Evolutionary conservation across 169 alveolate species (phyloP).

Genomic region (Cryptosporidium viatorum): DNA sequence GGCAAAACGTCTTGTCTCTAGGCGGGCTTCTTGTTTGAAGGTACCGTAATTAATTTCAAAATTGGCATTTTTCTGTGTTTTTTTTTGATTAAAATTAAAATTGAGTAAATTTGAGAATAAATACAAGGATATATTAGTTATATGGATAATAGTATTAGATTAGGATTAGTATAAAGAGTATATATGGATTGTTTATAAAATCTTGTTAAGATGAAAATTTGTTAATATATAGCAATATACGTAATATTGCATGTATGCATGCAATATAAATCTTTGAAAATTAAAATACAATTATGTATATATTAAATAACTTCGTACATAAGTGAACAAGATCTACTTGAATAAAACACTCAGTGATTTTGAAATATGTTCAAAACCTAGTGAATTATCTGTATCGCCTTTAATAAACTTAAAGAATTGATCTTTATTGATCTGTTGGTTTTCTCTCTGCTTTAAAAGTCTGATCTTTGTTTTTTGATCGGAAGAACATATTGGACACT

Average conservation of each 20-base stretch:
- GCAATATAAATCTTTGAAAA: background rate
- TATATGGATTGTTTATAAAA: no score
- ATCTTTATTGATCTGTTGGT: constrained; percentile 46
- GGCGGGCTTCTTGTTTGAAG: background rate
- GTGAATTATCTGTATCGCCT: constrained; percentile 40
- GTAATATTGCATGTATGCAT: background rate
- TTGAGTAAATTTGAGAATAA: no score
- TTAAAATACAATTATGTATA: background rate
- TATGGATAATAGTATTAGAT: no score
- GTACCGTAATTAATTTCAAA: background rate
- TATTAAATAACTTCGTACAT: background rate
- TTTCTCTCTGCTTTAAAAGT: constrained; percentile 58
- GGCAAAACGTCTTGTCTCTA: background rate
- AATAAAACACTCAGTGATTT: constrained; percentile 63
- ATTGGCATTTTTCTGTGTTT: no score
- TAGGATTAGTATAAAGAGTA: background rate
- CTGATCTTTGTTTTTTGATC: constrained; percentile 38
- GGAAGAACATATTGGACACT: constrained; percentile 54
- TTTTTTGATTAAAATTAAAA: no score
- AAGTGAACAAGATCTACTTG: constrained; percentile 6
- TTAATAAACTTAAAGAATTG: constrained; percentile 58
- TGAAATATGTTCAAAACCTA: constrained; percentile 66
- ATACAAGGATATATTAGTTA: no score
- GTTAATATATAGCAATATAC: no score
- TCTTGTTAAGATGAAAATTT: no score